Base-by-base conservation (phyloP, 2,329 filamentous ascomycete genomes). In the Arthrobotrys pseudoclavata region DNA sequence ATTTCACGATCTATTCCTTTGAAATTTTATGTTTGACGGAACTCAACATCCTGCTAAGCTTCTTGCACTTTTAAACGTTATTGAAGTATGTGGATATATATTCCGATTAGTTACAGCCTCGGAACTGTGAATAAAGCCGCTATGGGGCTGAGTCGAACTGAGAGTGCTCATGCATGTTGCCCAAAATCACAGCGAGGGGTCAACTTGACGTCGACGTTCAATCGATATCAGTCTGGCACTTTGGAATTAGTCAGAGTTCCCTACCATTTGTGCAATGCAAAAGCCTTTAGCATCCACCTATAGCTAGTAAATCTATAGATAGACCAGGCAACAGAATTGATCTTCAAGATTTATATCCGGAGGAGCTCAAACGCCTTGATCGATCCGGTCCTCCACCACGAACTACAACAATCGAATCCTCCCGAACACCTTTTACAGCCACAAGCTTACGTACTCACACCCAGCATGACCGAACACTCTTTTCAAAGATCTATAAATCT, bases 401-500 rank as follows among this genome's bases (percentile, higher is more conserved):
- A 13, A 22, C 7, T 22, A 22, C 42, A 22, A 50, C 5, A 24
- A 5, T 24, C 47, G 18, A 29, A 31, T 37, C 52, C 12, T 57
- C 29, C n/a, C 52, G 18, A 57, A 37, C 37, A 9, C 13, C 15
- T 53, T 1, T 7, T 22, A 57, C 29, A 20, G 31, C 52, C 29
- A 22, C 52, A 13, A 22, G 29, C 52, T 57, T 57, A 57, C 52
- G 52, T 57, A 57, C n/a, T 18, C 26, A 24, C 12, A 13, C 37
- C 22, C 42, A 47, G 4, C 15, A 31, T 37, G 7, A 13, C 20
- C 52, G 6, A 57, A 2, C 26, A 12, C 52, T 26, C 22, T 15
- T 55, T 24, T 22, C 7, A 7, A 52, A 52, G 10, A 52, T 29
- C 22, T n/a, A 7, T 37, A 57, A 57, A 57, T 10, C n/a, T 7